Percentiles rank a stretch among this genome's conserved stretches.
These are phyloP conservation scores for Secale cereale DNA, from an alignment of 176 grass and related monocot species.

Conservation along the genomic window DNA sequence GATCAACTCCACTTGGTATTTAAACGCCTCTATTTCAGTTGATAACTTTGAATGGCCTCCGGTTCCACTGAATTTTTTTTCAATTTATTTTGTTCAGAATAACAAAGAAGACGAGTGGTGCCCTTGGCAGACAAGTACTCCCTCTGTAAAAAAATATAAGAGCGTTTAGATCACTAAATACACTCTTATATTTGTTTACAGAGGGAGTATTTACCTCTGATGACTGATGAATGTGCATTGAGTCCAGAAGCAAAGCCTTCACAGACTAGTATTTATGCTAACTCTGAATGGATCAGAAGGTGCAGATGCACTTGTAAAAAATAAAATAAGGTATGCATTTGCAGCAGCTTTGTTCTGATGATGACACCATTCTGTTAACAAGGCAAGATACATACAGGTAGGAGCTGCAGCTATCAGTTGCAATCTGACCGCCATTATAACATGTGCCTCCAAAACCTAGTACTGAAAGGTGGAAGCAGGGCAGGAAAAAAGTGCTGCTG, in stretches of 20 bases:
- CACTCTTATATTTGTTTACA: no score
- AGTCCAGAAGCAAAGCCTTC: background rate
- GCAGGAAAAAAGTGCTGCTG: conserved; percentile 17
- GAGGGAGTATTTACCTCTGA: background rate
- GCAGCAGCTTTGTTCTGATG: conserved; percentile 30
- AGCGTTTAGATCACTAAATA: no score
- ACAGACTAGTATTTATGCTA: conserved; percentile 12
- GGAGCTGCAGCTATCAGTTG: conserved; percentile 35
- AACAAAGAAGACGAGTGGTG: background rate
- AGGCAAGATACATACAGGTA: conserved; percentile 8
- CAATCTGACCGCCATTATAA: conserved; percentile 30
- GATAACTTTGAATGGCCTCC: background rate
- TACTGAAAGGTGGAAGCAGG: conserved; percentile 44
- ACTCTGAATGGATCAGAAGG: conserved; percentile 15
- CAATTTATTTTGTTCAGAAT: background rate
- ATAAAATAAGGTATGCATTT: background rate
- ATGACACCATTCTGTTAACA: conserved; percentile 37
- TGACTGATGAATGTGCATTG: no score
- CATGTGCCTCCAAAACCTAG: conserved; percentile 48
- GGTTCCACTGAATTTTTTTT: background rate
- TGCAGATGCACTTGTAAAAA: conserved; percentile 5
- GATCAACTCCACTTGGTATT: background rate
- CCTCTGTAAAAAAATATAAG: no score
- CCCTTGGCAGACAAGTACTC: background rate
- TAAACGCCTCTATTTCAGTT: conserved; percentile 38